phyloP scores from a whole-genome alignment of 352 stramenopile genomes.

The Phytophthora pluvialis region DNA sequence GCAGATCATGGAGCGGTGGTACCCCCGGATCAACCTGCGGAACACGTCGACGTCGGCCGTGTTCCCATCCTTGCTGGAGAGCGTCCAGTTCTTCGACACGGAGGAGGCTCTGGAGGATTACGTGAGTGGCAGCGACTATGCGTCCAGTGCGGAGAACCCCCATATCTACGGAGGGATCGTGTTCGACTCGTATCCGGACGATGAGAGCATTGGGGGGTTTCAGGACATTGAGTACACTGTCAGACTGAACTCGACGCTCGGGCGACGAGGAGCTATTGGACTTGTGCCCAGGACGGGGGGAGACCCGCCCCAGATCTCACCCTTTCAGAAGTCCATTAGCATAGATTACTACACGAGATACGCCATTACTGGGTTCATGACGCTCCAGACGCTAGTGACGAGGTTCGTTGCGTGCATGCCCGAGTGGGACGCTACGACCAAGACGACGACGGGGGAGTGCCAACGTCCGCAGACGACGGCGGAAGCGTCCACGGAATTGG shows the following conservation, averaged over 20 bases:
- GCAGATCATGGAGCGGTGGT: constrained; percentile 69
- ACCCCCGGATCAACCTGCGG: constrained; percentile 37
- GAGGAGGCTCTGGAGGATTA: constrained; percentile 56
- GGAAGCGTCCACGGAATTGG: constrained; percentile 34
- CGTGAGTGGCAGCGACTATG: constrained; percentile 57
- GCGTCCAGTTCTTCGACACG: constrained; percentile 66
- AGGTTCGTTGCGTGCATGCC: constrained; percentile 36
- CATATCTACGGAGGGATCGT: constrained; percentile 72
- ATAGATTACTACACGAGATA: constrained; percentile 31
- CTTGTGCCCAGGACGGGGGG: constrained; percentile 10
- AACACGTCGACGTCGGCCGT: constrained; percentile 33
- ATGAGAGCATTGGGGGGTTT: constrained; percentile 40
- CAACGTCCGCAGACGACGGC: constrained; percentile 27
- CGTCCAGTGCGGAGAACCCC: constrained; percentile 48
- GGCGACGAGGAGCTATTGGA: constrained; percentile 11
- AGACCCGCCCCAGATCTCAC: constrained; percentile 9
- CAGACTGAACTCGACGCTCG: constrained; percentile 53
- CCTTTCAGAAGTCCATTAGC: constrained; percentile 30
- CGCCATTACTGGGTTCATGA: constrained; percentile 34
- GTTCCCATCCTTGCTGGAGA: constrained; percentile 62
- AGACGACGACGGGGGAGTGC: constrained; percentile 28
- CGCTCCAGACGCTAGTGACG: constrained; percentile 30
- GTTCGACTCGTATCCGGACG: constrained; percentile 51
- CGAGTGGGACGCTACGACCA: constrained; percentile 22
- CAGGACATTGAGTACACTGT: constrained; percentile 57